Base-by-base conservation (phyloP, 768 basidiomycete genomes). In the Boletus reticuloceps region DNA sequence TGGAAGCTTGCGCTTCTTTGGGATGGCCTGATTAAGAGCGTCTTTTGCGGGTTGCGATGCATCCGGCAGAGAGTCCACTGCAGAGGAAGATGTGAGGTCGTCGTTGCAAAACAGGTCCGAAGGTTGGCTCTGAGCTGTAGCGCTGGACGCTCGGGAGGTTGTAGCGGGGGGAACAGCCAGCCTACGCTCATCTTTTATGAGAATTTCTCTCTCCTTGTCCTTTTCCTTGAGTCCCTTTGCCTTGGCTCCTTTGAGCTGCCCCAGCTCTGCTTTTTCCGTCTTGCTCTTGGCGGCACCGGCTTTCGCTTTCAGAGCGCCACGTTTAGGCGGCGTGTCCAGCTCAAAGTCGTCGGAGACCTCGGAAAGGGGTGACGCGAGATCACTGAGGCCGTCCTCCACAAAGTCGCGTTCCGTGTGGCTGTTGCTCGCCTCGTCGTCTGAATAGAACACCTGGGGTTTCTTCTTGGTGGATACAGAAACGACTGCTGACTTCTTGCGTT, bases 1-100 rank as follows among this genome's bases (percentile, higher is more conserved):
- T 0, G 86, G 84, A 20, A 85, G 74, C 64, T 87, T 89, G 38
- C 75, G 79, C 66, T 84, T 87, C 74, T 82, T 85, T n/a, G 74
- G 73, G 19, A 75, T 50, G 25, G 59, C 9, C 25, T 66, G 69
- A 31, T 58, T 53, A 14, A 65, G 48, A 1, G 45, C 32, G 8
- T 74, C 71, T 42, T 59, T 61, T n/a, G 43, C 14, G 27, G 43
- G 8, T 19, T 51, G 51, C 3, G 69, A 63, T 48, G 27, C 27
- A 27, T 64, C 64, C 22, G 37, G 50, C 6, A 38, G 42, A 17
- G 42, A 20, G 19, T 68, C 66, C 17, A 39, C 46, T 12, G 50
- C 38, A 3, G 61, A 52, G 1, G 49, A 44, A 4, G 48, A 32
- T 11, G 34, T 49, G 7, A 32, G 20, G 3, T 73, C 70, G 5